A percentile compares a stretch with the other conserved stretches of the same genome.
phyloP scores from a whole-genome alignment of 2,329 filamentous ascomycete species.

The Fusarium avenaceum region DNA sequence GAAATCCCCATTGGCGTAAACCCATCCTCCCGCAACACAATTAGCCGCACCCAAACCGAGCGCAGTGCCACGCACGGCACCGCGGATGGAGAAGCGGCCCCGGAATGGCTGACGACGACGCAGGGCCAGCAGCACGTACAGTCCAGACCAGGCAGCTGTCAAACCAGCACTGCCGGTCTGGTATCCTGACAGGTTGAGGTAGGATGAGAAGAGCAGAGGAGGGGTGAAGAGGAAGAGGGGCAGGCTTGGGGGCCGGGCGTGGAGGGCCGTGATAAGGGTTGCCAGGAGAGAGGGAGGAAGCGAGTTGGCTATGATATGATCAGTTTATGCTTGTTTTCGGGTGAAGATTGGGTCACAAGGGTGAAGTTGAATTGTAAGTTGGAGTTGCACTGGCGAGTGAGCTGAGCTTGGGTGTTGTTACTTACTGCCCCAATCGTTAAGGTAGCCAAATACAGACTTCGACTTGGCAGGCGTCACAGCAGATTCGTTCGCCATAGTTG shows the following conservation, averaged over 20 bases:
- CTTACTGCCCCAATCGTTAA: slow-evolving; percentile 66
- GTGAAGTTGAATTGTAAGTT: slow-evolving; percentile 3
- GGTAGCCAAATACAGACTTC: slow-evolving; percentile 52
- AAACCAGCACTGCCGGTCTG: slow-evolving; percentile 69
- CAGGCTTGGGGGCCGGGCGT: slow-evolving; percentile 66
- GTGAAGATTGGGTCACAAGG: slow-evolving; percentile 6
- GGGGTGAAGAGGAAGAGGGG: slow-evolving; percentile 67
- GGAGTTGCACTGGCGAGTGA: slow-evolving; percentile 16
- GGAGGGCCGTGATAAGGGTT: slow-evolving; percentile 68
- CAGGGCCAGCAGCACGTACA: slow-evolving; percentile 69
- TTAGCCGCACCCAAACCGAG: slow-evolving; percentile 65
- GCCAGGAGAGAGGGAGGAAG: slow-evolving; percentile 68
- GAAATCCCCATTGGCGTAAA: slow-evolving; percentile 66
- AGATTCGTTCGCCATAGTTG: slow-evolving; percentile 51
- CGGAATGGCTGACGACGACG: slow-evolving; percentile 60
- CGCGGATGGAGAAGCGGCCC: slow-evolving; percentile 62
- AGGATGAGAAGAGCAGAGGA: slow-evolving; percentile 68
- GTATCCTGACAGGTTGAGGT: slow-evolving; percentile 72
- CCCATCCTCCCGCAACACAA: slow-evolving; percentile 63
- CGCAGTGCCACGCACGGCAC: slow-evolving; percentile 64
- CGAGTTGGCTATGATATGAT: slow-evolving; percentile 60
- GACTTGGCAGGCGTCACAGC: slow-evolving; percentile 35
- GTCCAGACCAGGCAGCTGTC: slow-evolving; percentile 68
- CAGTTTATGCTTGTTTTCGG: slow-evolving; percentile 14
- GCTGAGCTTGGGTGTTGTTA: slow-evolving; percentile 33